phyloP scores from a whole-genome alignment of 2,329 filamentous ascomycete species.

The Geosmithia morbida region DNA sequence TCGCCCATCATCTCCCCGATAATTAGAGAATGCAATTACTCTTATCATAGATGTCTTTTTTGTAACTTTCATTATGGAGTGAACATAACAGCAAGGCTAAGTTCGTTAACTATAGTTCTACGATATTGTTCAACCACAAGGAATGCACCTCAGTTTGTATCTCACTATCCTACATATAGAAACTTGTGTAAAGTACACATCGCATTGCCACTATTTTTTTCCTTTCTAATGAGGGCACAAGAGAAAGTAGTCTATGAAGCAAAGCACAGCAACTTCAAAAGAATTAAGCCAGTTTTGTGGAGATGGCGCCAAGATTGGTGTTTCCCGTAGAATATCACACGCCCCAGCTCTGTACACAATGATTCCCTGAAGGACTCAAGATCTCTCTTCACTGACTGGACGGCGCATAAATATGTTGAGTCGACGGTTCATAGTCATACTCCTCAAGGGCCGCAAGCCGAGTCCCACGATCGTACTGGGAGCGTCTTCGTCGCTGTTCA shows the following conservation, averaged over 20 bases:
- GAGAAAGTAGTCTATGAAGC: neutral
- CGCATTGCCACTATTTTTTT: neutral
- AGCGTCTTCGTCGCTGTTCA: constrained; percentile 62
- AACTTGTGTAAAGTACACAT: neutral
- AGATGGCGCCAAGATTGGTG: neutral
- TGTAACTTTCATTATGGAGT: neutral
- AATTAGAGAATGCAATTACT: neutral
- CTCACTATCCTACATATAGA: neutral
- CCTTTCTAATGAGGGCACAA: neutral
- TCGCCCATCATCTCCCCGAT: neutral
- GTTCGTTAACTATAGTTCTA: neutral
- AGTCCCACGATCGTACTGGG: constrained; percentile 72
- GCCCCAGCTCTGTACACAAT: neutral
- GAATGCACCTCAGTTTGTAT: neutral
- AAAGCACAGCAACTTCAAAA: neutral
- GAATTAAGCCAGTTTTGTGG: neutral
- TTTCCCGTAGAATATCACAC: neutral
- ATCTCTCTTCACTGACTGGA: neutral
- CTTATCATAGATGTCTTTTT: neutral
- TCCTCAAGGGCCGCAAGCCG: constrained; percentile 55
- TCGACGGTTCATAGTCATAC: constrained; percentile 32
- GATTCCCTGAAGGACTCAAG: neutral
- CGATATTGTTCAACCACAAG: neutral
- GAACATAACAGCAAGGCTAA: neutral
- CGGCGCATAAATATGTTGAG: constrained; percentile 14